Conservation (phyloP, 495 filamentous ascomycete species). For the Xylaria longipes region DNA sequence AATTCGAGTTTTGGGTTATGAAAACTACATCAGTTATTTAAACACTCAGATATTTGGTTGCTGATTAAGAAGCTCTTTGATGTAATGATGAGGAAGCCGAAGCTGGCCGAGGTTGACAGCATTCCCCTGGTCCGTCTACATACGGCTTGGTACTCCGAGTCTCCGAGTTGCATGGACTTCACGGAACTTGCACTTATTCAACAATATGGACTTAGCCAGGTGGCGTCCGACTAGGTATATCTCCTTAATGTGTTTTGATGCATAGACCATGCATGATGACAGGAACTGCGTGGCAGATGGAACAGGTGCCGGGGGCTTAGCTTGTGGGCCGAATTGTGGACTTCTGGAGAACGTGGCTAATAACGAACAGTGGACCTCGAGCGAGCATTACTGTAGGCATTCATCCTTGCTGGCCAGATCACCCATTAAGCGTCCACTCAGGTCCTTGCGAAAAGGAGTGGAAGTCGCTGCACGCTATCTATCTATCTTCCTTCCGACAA, state of each 20-base stretch:
- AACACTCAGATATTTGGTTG: not conserved
- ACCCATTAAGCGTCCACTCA: constrained; percentile 8
- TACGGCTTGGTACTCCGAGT: not conserved
- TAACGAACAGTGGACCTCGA: constrained; percentile 15
- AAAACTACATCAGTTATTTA: not conserved
- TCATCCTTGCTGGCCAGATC: constrained; percentile 28
- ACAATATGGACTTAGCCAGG: no score
- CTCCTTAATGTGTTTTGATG: not conserved
- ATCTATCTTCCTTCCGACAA: constrained; percentile 21
- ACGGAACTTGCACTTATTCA: no score
- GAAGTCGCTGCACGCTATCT: constrained; percentile 14
- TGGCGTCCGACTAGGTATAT: no score
- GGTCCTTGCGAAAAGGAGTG: constrained; percentile 19
- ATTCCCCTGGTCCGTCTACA: not conserved
- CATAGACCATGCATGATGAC: not conserved
- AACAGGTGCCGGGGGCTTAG: not conserved
- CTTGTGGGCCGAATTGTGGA: not conserved
- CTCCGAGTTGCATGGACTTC: no score
- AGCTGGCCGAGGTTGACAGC: constrained; percentile 40
- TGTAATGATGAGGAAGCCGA: constrained; percentile 33
- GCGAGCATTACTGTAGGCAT: not conserved
- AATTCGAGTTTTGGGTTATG: not conserved
- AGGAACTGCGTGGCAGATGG: constrained; percentile 18
- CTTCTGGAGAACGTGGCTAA: not conserved
- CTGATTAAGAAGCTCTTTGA: constrained; percentile 9